A percentile compares a stretch with the other conserved stretches of the same genome.
phyloP scores from a whole-genome alignment of 2,329 filamentous ascomycete species.

The Aspergillus thermomutatus region DNA sequence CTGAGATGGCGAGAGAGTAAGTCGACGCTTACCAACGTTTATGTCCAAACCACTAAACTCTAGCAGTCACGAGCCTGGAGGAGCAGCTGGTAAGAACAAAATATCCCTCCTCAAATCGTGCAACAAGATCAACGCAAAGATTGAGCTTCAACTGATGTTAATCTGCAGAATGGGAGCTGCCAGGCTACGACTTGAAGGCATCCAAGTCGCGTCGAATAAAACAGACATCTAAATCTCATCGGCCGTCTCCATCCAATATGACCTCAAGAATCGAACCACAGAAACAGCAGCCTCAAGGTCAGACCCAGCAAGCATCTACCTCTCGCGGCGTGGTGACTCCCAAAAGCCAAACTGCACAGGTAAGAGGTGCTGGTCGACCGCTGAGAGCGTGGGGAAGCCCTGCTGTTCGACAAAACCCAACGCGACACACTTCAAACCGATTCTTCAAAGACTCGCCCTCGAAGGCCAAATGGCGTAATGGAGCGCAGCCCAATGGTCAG shows the following conservation, averaged over 20 bases:
- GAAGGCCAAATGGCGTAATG: constrained; percentile 24
- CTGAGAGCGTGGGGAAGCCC: constrained; percentile 7
- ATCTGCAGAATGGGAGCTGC: constrained; percentile 21
- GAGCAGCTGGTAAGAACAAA: constrained; percentile 20
- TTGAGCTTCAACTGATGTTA: neutral
- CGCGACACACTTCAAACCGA: constrained; percentile 4
- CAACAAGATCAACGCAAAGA: neutral
- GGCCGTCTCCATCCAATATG: neutral
- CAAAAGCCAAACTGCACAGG: neutral
- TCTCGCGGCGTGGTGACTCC: neutral
- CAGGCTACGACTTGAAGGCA: constrained; percentile 17
- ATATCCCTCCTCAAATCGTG: neutral
- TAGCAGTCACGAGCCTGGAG: constrained; percentile 19
- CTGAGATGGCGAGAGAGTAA: constrained; percentile 1
- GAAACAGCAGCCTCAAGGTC: neutral
- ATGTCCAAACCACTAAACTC: neutral
- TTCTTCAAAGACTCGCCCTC: constrained; percentile 22
- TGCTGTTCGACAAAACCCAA: constrained; percentile 1
- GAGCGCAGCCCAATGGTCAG: constrained; percentile 16
- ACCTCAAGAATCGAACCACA: constrained; percentile 1
- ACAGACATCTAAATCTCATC: neutral
- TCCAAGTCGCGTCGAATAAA: neutral
- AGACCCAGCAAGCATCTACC: neutral
- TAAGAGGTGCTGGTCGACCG: neutral
- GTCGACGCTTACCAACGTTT: constrained; percentile 1